Base-by-base conservation (phyloP, 140 eudicot species). In the Stevia rebaudiana region DNA sequence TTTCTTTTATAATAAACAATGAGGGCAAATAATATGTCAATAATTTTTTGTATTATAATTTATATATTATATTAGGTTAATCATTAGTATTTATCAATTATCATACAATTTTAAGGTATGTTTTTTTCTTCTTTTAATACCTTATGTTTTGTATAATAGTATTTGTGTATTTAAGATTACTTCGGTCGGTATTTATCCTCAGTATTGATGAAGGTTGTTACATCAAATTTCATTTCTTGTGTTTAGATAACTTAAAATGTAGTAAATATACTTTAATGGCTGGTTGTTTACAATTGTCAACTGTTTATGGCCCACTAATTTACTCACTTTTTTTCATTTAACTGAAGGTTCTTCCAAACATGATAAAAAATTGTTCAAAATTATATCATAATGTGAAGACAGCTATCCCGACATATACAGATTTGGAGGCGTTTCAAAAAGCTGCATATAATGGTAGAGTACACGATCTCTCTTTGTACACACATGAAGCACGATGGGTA, bases 401-500 rank as follows among this genome's bases (percentile, higher is more conserved):
- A 58, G 89, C 95, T 56, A 58, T 67, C 44, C 59, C 90, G 44
- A 37, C 73, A 55, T 91, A 91, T 70, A 81, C 76, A 71, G 74
- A 72, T 52, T 67, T 91, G 57, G 95, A 83, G 70, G 70, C 82
- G 61, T 87, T 87, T 56, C 80, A 79, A 24, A 80, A 82, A 66
- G 82, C 88, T 68, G 70, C 63, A 16, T 61, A 60, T 30, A 63
- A 71, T 63, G 92, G 89, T 22, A 83, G 61, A 72, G 92, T 87
- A 39, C 79, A 67, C 74, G 95, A 91, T 78, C 71, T 85, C 50
- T 82, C 98, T 36, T 48, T 58, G 11, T 74, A 76, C 78, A 84
- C 89, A 21, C 92, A 91, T 71, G 95, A 87, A 77, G 86, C 86
- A 55, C 86, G 98, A 68, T 91, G 83, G 92, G 58, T 82, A 36